Evolutionary conservation across 2,329 filamentous ascomycete genomes (phyloP).

Genomic region (Diaporthe citri): DNA sequence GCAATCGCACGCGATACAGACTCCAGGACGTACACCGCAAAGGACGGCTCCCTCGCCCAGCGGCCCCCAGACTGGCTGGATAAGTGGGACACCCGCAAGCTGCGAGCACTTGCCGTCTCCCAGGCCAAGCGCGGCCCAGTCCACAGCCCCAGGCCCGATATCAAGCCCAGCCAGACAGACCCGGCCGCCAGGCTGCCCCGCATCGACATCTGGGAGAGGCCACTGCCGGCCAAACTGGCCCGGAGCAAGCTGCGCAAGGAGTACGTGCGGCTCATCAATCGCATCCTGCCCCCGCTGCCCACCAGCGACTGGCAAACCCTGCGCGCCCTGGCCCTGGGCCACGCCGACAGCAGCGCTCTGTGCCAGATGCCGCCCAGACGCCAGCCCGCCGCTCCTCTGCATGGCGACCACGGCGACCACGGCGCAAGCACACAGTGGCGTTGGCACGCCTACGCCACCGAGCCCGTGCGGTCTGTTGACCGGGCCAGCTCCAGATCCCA

Average conservation of each 20-base stretch:
- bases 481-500: constrained; percentile 50
- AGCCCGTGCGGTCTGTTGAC: constrained; percentile 55
- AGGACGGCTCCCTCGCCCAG: constrained; percentile 26
- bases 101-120: constrained; percentile 56
- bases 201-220: constrained; percentile 64
- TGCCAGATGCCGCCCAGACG: constrained; percentile 56
- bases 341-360: constrained; percentile 47
- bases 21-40: constrained; percentile 16
- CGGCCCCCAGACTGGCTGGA: constrained; percentile 57
- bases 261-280: constrained; percentile 60
- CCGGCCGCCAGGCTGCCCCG: constrained; percentile 55
- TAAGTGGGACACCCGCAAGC: constrained; percentile 62
- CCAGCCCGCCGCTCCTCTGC: constrained; percentile 44
- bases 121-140: constrained; percentile 53
- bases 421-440: constrained; percentile 48
- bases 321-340: constrained; percentile 59
- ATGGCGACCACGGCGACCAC: background rate
- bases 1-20: constrained; percentile 12
- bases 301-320: constrained; percentile 68
- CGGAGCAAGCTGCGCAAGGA: constrained; percentile 60
- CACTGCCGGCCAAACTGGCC: constrained; percentile 53
- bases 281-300: constrained; percentile 67
- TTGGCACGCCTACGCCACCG: constrained; percentile 58
- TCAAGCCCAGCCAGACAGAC: constrained; percentile 49
- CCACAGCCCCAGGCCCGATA: constrained; percentile 45